Base-by-base conservation (phyloP, 768 basidiomycete species). In the Sporobolomyces pararoseus region DNA sequence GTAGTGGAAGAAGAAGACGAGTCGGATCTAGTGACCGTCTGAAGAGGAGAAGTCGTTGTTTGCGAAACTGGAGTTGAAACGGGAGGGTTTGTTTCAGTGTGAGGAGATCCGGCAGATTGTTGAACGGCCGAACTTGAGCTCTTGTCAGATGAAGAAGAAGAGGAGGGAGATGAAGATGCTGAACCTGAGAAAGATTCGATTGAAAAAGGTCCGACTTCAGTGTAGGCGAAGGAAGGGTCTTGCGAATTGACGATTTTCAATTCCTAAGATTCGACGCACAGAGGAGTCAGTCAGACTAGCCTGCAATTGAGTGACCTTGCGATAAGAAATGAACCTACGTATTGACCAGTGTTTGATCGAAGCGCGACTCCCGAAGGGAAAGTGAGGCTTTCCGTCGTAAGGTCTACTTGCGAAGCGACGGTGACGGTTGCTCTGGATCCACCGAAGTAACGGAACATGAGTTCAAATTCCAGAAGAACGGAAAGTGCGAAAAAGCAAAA, bases 221-320 rank as follows among this genome's bases (percentile, higher is more conserved):
- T 44, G 71, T 72, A 72, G 51, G 63, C 53, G 25, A 52, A 46
- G 12, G 35, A 29, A n/a, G 49, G 50, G 25, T 60, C 42, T 25
- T 52, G 46, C 12, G 66, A 67, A 58, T 72, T 68, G 63, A 72
- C 71, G 27, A 72, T 72, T 3, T 54, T 59, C 29, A 72, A 37
- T 23, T 50, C 46, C 71, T 72, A 51, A 21, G 10, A 46, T 12
- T n/a, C 46, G 46, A 47, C 6, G 21, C 21, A 47, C 46, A 23
- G 21, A 13, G 46, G 13, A 6, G 21, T 47, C 21, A 42, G 46
- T 42, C 39, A 42, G 39, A 9, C 10, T 10, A 42, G 17, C 39
- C 13, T 47, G 7, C 46, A 47, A 21, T 47, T 47, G 10, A 42
- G 39, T 9, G 39, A 42, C 39, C 9, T 23, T 13, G 21, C 7